phyloP scores from a whole-genome alignment of 1,284 basidiomycete species.

The Anthracocystis setariae region DNA sequence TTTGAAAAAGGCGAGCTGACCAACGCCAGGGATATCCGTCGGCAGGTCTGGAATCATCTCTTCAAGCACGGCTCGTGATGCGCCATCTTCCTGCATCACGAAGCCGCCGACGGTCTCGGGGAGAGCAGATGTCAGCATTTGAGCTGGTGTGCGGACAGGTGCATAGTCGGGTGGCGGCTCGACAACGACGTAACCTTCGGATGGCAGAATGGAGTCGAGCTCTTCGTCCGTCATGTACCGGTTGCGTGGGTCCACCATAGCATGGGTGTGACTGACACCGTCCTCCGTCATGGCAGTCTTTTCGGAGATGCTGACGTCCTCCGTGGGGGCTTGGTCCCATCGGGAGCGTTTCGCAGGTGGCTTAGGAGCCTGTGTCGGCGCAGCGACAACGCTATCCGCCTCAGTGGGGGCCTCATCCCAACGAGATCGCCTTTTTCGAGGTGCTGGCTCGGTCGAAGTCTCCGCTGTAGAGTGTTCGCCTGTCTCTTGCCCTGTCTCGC shows the following conservation, averaged over 20 bases:
- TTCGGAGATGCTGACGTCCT: conserved; percentile 25
- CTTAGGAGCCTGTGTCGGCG: conserved; percentile 73
- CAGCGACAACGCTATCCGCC: conserved; percentile 70
- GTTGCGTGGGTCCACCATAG: conserved; percentile 81
- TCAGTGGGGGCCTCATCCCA: conserved; percentile 83
- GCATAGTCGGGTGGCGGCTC: conserved; percentile 93
- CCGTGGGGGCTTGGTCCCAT: conserved; percentile 87
- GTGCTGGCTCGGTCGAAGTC: conserved; percentile 67
- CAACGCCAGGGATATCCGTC: conserved; percentile 98
- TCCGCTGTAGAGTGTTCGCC: conserved; percentile 7
- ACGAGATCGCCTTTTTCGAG: conserved; percentile 89
- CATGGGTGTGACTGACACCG: conserved; percentile 8
- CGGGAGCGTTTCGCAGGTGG: conserved; percentile 75
- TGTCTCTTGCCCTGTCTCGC: conserved; percentile 67
- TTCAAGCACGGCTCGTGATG: conserved; percentile 84
- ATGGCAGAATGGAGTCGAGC: conserved; percentile 87
- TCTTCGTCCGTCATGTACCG: conserved; percentile 94
- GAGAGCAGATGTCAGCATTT: conserved; percentile 76
- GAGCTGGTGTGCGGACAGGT: conserved; percentile 78
- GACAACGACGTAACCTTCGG: conserved; percentile 88
- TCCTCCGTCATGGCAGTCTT: conserved; percentile 13
- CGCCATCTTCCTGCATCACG: conserved; percentile 93
- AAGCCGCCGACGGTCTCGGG: conserved; percentile 80
- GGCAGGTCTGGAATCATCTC: conserved; percentile 89
- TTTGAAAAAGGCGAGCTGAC: conserved; percentile 97